Evolutionary conservation across 2,329 filamentous ascomycete genomes (phyloP).

Genomic region (Diaporthe amygdali): DNA sequence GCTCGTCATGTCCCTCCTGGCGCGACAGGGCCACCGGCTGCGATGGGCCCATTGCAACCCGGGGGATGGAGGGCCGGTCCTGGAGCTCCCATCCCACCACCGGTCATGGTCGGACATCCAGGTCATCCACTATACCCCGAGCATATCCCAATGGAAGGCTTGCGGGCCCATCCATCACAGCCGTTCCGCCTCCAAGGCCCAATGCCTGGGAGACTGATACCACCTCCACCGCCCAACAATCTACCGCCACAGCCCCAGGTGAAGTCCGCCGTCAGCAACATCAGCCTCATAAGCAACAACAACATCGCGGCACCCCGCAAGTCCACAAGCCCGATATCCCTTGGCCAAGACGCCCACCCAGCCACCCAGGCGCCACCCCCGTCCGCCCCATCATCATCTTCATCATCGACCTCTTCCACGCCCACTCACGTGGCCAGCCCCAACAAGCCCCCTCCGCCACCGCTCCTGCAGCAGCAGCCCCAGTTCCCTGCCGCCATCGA

Average conservation of each 20-base stretch:
- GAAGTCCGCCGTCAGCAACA: background rate
- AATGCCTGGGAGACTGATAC: background rate
- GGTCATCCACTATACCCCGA: background rate
- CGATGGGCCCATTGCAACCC: background rate
- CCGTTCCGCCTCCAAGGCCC: background rate
- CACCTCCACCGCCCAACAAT: background rate
- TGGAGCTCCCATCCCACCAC: background rate
- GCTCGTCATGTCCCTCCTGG: background rate
- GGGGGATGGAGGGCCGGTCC: background rate
- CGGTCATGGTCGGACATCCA: background rate
- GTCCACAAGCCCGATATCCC: background rate
- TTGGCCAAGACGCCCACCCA: background rate
- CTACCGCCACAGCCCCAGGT: background rate
- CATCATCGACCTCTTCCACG: constrained; percentile 3
- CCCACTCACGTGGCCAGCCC: background rate
- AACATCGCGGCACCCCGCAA: background rate
- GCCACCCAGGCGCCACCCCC: background rate
- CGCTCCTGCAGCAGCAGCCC: background rate
- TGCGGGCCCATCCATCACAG: constrained; percentile 9
- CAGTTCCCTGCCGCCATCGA: constrained; percentile 3
- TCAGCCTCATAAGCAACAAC: background rate
- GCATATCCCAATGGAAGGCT: background rate
- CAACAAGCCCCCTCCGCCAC: background rate
- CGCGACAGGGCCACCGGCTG: background rate
- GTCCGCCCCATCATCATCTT: background rate